Evolutionary conservation across 2,329 filamentous ascomycete genomes (phyloP).

Genomic region (Ascochyta pisi): DNA sequence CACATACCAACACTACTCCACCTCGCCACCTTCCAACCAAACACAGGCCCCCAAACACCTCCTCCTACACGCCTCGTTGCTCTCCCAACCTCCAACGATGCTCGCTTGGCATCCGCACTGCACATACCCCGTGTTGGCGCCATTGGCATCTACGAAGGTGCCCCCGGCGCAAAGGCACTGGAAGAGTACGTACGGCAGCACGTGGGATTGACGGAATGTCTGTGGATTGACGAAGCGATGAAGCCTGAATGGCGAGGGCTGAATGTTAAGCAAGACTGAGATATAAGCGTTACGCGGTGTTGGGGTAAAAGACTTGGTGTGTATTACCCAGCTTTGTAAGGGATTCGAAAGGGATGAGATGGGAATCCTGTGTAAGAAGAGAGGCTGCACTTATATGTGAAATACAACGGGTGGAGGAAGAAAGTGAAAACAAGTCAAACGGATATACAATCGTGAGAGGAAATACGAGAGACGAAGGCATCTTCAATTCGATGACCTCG

Average conservation of each 20-base stretch:
- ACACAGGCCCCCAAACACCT: slow-evolving; percentile 2
- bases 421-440: too few relatives aligned
- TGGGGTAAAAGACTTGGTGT: too few relatives aligned
- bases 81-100: slow-evolving; percentile 66
- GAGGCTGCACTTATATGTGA: too few relatives aligned
- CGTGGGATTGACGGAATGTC: slow-evolving; percentile 60
- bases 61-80: slow-evolving; percentile 64
- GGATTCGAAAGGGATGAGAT: too few relatives aligned
- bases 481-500: background rate
- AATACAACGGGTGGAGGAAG: too few relatives aligned
- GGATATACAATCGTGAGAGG: too few relatives aligned
- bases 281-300: too few relatives aligned
- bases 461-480: background rate
- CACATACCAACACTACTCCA: slow-evolving; percentile 45
- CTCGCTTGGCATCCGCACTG: slow-evolving; percentile 63
- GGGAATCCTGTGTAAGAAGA: too few relatives aligned
- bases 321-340: too few relatives aligned
- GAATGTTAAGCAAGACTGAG: slow-evolving; percentile 36
- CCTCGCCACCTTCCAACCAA: slow-evolving; percentile 26
- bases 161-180: slow-evolving; percentile 64
- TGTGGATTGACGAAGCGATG: slow-evolving; percentile 63
- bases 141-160: slow-evolving; percentile 64
- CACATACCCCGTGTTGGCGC: slow-evolving; percentile 70
- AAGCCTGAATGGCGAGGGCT: slow-evolving; percentile 53
- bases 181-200: slow-evolving; percentile 62